Conservation (phyloP, 345 rosid species). For the Clausena lansium region DNA sequence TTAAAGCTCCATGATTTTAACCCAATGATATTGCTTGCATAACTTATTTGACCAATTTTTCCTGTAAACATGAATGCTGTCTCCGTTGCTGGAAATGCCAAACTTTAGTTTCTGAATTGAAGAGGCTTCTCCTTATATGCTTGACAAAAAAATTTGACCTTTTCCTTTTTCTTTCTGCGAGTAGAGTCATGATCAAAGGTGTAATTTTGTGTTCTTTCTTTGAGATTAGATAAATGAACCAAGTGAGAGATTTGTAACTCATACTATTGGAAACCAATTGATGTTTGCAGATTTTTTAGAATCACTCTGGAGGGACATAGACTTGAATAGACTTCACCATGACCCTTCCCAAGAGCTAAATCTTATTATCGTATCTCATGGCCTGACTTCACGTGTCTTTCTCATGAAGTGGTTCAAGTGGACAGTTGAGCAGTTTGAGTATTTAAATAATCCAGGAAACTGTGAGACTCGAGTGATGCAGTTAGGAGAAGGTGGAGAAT, state of each 20-base stretch:
- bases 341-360: constrained; percentile 67
- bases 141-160: not conserved
- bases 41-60: not conserved
- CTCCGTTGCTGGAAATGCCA: not conserved
- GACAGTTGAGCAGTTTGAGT: constrained; percentile 88
- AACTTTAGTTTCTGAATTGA: not conserved
- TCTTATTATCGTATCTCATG: constrained; percentile 80
- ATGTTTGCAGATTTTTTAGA: constrained; percentile 74
- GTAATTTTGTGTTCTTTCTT: not conserved
- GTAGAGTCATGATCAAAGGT: not conserved
- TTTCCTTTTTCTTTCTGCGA: not conserved
- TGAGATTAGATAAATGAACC: not conserved
- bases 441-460: constrained; percentile 65
- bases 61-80: not conserved
- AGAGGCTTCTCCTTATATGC: not conserved
- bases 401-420: constrained; percentile 99
- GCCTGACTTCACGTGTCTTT: constrained; percentile 78
- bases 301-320: constrained; percentile 97
- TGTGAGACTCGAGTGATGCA: constrained; percentile 82
- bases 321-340: constrained; percentile 65
- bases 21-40: not conserved
- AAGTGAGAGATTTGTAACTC: not conserved
- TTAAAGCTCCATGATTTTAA: not conserved
- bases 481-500: constrained; percentile 75
- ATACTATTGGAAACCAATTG: not conserved